A percentile compares a stretch with the other conserved stretches of the same genome.
These are phyloP conservation scores for Neonectria coccinea DNA, from an alignment of 2,329 filamentous ascomycete genomes.

Conservation along the genomic window DNA sequence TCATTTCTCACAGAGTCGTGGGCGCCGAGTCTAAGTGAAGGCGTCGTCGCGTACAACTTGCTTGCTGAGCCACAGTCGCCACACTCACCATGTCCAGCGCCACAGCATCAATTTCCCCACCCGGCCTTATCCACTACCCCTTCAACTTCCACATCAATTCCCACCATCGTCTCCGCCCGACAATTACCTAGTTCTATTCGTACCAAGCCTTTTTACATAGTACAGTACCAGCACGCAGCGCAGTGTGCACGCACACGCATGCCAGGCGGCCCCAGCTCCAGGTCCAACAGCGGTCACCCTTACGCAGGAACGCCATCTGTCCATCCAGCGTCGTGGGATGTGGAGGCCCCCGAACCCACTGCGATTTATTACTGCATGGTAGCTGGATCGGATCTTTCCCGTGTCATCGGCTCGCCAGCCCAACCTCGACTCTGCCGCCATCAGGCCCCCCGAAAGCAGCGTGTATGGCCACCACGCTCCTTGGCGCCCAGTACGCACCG, in stretches of 20 bases:
- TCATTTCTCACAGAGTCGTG: not conserved
- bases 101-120: not conserved
- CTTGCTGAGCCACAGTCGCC: not conserved
- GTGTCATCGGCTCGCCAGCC: constrained; percentile 39
- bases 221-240: constrained; percentile 1
- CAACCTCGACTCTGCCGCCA: constrained; percentile 31
- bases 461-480: constrained; percentile 6
- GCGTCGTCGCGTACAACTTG: not conserved
- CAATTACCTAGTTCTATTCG: not conserved
- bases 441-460: constrained; percentile 29
- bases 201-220: constrained; percentile 2
- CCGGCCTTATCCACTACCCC: not conserved
- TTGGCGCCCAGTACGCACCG: not conserved
- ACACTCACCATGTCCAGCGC: not conserved
- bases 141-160: constrained; percentile 16
- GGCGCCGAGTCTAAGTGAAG: not conserved
- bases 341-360: constrained; percentile 41
- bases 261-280: constrained; percentile 33
- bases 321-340: constrained; percentile 37
- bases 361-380: constrained; percentile 27
- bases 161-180: constrained; percentile 18
- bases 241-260: not conserved
- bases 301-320: constrained; percentile 46
- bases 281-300: constrained; percentile 45
- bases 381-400: constrained; percentile 47